Evolutionary conservation across 352 stramenopile genomes (phyloP).

Genomic region (Phytophthora pini): DNA sequence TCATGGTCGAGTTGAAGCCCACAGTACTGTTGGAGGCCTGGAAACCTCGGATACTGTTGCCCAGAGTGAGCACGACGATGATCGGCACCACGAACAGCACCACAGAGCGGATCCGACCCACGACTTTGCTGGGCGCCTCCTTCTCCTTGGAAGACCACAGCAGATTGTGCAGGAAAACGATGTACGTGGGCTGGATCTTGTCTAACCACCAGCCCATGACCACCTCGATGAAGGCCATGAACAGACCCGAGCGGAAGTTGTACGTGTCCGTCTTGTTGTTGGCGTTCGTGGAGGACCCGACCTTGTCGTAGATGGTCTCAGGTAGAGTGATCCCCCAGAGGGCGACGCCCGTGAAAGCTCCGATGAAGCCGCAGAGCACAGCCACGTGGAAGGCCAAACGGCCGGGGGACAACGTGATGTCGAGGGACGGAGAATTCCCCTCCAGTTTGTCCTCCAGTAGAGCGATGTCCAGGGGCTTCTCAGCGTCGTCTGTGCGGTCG

Average conservation of each 20-base stretch:
- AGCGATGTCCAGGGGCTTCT: constrained; percentile 24
- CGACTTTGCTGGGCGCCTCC: constrained; percentile 13
- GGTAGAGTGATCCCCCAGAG: constrained; percentile 36
- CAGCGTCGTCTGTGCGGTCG: neutral
- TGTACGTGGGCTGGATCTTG: constrained; percentile 45
- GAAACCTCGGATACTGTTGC: constrained; percentile 57
- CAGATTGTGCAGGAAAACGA: constrained; percentile 59
- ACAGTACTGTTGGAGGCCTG: constrained; percentile 57
- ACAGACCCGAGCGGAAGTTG: constrained; percentile 54
- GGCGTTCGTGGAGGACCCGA: constrained; percentile 38
- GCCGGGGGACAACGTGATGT: constrained; percentile 29
- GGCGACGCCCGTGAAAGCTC: constrained; percentile 42
- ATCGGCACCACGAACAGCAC: constrained; percentile 50
- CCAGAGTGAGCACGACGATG: constrained; percentile 46
- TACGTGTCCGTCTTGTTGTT: constrained; percentile 45
- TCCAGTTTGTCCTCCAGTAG: constrained; percentile 27
- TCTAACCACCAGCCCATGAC: constrained; percentile 42
- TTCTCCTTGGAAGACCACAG: constrained; percentile 39
- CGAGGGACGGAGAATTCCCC: constrained; percentile 19
- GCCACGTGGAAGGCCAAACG: constrained; percentile 39
- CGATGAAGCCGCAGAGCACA: constrained; percentile 29
- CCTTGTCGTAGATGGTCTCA: constrained; percentile 45
- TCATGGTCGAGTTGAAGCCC: constrained; percentile 56
- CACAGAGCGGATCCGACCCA: constrained; percentile 21
- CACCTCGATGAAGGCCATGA: constrained; percentile 54